phyloP scores from a whole-genome alignment of 1,284 basidiomycete species.

The Malassezia furfur region DNA sequence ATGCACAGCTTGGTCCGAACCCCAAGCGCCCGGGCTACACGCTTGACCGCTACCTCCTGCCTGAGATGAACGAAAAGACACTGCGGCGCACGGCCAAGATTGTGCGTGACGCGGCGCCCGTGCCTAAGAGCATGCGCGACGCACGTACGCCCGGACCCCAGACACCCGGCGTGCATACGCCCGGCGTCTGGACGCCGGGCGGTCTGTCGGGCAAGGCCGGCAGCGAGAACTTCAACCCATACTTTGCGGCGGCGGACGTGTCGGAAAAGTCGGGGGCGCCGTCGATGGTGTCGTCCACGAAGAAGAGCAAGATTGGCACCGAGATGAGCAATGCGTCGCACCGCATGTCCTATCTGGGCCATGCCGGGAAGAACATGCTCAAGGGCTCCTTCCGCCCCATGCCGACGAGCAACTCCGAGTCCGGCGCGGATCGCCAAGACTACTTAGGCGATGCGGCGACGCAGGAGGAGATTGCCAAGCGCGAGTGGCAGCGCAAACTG shows the following conservation, averaged over 20 bases:
- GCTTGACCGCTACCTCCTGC: slow-evolving; percentile 55
- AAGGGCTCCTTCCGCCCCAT: not conserved
- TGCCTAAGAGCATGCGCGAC: slow-evolving; percentile 11
- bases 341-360: not conserved
- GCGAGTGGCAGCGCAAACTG: slow-evolving; percentile 44
- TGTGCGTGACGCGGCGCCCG: slow-evolving; percentile 41
- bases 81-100: slow-evolving; percentile 42
- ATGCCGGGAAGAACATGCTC: slow-evolving; percentile 1
- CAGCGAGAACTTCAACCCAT: slow-evolving; percentile 6
- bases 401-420: not conserved
- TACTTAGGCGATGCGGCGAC: slow-evolving; percentile 10
- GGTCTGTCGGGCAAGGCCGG: not conserved
- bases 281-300: not conserved
- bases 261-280: not conserved
- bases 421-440: not conserved
- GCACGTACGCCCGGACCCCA: not conserved
- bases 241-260: not conserved
- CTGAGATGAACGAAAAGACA: slow-evolving; percentile 47
- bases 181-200: not conserved
- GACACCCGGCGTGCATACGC: not conserved
- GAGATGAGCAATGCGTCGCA: not conserved
- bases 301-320: not conserved
- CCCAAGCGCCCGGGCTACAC: slow-evolving; percentile 62
- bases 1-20: slow-evolving; percentile 56
- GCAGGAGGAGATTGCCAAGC: slow-evolving; percentile 20